Base-by-base conservation (phyloP, 78 protist species). In the Isochrysis galbana region DNA sequence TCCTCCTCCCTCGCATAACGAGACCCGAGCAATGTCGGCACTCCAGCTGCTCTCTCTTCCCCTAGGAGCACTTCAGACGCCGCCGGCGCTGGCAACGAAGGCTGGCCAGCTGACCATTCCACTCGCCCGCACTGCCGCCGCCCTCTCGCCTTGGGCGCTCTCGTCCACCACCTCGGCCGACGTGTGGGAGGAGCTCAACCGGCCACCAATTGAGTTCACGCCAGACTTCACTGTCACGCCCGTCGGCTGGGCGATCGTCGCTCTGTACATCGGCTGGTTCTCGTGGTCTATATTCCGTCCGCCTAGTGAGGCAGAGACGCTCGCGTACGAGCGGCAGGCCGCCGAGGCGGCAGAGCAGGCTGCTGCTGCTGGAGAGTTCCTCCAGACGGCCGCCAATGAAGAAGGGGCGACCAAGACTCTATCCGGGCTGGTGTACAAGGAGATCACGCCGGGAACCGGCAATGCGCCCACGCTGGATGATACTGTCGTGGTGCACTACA, bases 401-500 rank as follows among this genome's bases (percentile, higher is more conserved):
- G 21, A 17, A 2, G 82, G 82, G n/a, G 82, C 82, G 82, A n/a
- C 42, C 23, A 36, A 3, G 82, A 2, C 23, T 4, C 10, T 11
- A 22, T 26, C 82, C 23, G 82, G 82, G 25, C 82, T 72, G 10
- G 44, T 72, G 23, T 72, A 17, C 82, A 36, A 72, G 82, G 44
- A 36, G 23, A 14, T 34, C 0, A 42, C 19, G 29, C 29, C 11
- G 44, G 82, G 82, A 21, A 1, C 4, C 29, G 82, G 82, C 44
- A 42, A 0, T 1, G 11, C 44, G 44, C 82, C 82, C 10, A 2
- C 44, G 25, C 29, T n/a, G 25, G 42, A 5, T 22, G 0, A 4
- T 26, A 39, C 36, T 3, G 93, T 74, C 25, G 4, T 10, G n/a
- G 94, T 92, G 36, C 91, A 92, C 29, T 92, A 92, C 48, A 14